Conservation (phyloP, 2,329 filamentous ascomycete genomes). For the Tolypocladium endophyticum region DNA sequence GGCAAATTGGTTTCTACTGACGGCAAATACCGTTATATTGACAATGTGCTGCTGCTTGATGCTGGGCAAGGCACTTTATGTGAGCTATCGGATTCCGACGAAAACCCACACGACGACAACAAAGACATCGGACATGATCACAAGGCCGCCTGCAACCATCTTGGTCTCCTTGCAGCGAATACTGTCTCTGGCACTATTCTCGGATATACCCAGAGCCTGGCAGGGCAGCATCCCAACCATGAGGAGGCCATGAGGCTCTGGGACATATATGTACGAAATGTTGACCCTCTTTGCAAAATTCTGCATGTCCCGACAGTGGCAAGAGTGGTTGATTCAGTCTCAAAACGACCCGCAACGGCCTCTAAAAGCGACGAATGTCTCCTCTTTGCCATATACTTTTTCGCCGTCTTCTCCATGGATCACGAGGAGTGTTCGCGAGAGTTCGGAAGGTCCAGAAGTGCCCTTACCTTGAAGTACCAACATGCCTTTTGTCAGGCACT, state of each 20-base stretch:
- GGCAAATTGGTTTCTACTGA: not conserved
- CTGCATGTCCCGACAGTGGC: not conserved
- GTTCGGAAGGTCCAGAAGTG: not conserved
- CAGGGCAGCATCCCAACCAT: not conserved
- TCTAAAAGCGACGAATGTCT: not conserved
- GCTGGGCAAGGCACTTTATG: not conserved
- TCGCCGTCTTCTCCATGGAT: not conserved
- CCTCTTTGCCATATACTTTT: not conserved
- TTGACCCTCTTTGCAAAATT: not conserved
- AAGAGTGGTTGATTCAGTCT: not conserved
- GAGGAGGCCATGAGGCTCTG: not conserved
- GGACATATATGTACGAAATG: not conserved
- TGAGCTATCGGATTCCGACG: not conserved
- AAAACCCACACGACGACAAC: not conserved
- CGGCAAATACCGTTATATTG: not conserved
- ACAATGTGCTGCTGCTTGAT: not conserved
- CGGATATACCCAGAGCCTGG: not conserved
- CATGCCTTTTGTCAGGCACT: not conserved
- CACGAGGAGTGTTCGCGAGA: not conserved
- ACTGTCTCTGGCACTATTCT: not conserved
- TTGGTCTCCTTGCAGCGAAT: not conserved
- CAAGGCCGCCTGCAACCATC: too few relatives aligned
- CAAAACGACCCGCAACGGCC: not conserved
- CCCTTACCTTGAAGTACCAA: not conserved
- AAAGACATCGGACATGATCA: not conserved